These are phyloP conservation scores for Aquilaria sinensis DNA, from an alignment of 345 rosid genomes.

Conservation along the genomic window DNA sequence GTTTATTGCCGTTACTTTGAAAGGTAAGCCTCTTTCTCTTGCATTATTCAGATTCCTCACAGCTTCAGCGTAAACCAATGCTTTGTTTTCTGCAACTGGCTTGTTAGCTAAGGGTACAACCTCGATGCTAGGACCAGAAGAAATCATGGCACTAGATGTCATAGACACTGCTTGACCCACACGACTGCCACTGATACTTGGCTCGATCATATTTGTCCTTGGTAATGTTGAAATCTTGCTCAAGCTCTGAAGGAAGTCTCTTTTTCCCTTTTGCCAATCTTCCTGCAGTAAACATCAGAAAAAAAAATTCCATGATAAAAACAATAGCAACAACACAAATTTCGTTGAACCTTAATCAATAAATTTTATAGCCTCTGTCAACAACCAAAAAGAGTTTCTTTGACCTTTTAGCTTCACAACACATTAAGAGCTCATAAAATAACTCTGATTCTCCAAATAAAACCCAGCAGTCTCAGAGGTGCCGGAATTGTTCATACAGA, in stretches of 20 bases:
- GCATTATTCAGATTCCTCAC: constrained; percentile 77
- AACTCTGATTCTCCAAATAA: no score
- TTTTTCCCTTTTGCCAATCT: constrained; percentile 92
- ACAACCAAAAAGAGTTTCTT: not conserved
- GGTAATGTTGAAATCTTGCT: constrained; percentile 85
- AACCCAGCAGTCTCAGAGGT: no score
- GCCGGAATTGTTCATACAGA: no score
- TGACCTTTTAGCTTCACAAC: not conserved
- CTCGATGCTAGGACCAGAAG: constrained; percentile 51
- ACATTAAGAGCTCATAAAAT: no score
- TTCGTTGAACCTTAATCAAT: constrained; percentile 7
- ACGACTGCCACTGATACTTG: constrained; percentile 34
- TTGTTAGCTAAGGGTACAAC: constrained; percentile 54
- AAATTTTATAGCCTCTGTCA: not conserved
- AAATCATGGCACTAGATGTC: constrained; percentile 56
- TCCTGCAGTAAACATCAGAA: constrained; percentile 44
- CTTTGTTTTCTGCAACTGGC: constrained; percentile 71
- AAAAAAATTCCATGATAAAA: constrained; percentile 12
- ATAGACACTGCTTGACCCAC: constrained; percentile 49
- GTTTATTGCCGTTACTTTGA: constrained; percentile 47
- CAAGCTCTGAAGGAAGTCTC: constrained; percentile 91
- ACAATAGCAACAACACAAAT: constrained; percentile 7
- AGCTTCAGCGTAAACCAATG: constrained; percentile 70
- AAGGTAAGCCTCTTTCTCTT: constrained; percentile 70
- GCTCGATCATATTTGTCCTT: constrained; percentile 47